Evolutionary conservation across 371 early-diverging fungal genomes (phyloP).

Genomic region (Encephalitozoon cuniculi): DNA sequence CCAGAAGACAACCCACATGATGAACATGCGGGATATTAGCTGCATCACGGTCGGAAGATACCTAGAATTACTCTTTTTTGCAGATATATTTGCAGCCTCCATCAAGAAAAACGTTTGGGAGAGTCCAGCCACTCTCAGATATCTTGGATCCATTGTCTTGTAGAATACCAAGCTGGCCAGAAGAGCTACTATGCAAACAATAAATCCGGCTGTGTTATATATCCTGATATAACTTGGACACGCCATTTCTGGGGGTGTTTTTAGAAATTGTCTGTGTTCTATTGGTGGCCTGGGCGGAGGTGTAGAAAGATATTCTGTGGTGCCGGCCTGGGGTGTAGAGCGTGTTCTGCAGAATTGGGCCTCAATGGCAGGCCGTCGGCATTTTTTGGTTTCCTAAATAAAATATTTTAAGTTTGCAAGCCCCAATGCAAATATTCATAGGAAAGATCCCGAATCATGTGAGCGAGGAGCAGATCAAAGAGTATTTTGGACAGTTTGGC

Average conservation of each 20-base stretch:
- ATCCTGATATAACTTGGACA: conserved; percentile 24
- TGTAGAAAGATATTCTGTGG: background rate
- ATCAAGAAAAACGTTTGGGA: conserved; percentile 43
- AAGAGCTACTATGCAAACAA: conserved; percentile 14
- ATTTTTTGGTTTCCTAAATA: background rate
- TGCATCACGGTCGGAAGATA: conserved; percentile 41
- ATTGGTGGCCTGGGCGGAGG: background rate
- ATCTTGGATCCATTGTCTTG: background rate
- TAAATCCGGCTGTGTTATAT: conserved; percentile 33
- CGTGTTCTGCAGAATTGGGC: background rate
- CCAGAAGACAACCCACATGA: conserved; percentile 35
- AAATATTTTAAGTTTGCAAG: background rate
- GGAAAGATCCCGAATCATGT: conserved; percentile 30
- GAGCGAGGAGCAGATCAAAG: conserved; percentile 21
- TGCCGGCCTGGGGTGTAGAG: background rate
- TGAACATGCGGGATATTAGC: conserved; percentile 30
- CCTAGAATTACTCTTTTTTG: conserved; percentile 25
- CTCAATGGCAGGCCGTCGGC: background rate
- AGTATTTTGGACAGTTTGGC: conserved; percentile 39
- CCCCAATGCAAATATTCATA: conserved; percentile 39
- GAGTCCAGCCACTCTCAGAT: conserved; percentile 12
- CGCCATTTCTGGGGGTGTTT: background rate
- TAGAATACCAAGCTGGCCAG: conserved; percentile 8
- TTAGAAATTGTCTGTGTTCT: background rate
- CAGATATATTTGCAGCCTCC: conserved; percentile 42